Conservation (phyloP, 331 rosid species). For the Ulmus americana region DNA sequence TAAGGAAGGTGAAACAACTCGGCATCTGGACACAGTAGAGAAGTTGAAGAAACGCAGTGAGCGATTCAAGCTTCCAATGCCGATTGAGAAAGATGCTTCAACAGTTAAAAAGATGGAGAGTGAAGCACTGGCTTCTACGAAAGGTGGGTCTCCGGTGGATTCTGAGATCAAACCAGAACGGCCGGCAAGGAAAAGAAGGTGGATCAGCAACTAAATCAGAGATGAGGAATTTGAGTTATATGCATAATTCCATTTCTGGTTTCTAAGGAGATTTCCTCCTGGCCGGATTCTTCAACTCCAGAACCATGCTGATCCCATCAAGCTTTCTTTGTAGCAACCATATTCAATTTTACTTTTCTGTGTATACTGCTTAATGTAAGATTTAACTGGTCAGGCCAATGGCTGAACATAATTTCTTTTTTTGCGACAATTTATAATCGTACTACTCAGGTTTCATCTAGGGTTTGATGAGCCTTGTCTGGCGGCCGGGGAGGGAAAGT, state of each 20-base stretch:
- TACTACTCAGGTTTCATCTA: conserved; percentile 31
- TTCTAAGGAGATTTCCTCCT: conserved; percentile 15
- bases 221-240: conserved; percentile 11
- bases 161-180: conserved; percentile 81
- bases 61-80: conserved; percentile 97
- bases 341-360: conserved; percentile 28
- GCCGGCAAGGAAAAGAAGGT: conserved; percentile 90
- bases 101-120: conserved; percentile 61
- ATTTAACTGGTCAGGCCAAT: conserved; percentile 43
- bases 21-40: conserved; percentile 88
- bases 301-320: conserved; percentile 28
- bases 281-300: conserved; percentile 18
- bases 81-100: conserved; percentile 74
- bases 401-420: conserved; percentile 39
- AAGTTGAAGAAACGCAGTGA: conserved; percentile 95
- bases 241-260: conserved; percentile 17
- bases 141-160: conserved; percentile 52
- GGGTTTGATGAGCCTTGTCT: conserved; percentile 12
- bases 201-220: conserved; percentile 61
- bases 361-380: conserved; percentile 59
- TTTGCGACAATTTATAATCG: conserved; percentile 24
- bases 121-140: conserved; percentile 60
- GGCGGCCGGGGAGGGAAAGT: background rate
- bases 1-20: conserved; percentile 52
- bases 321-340: conserved; percentile 23